Percentiles rank a stretch among this genome's conserved stretches.
Conservation (phyloP, 495 filamentous ascomycete genomes). For the Trichoderma erinaceum region DNA sequence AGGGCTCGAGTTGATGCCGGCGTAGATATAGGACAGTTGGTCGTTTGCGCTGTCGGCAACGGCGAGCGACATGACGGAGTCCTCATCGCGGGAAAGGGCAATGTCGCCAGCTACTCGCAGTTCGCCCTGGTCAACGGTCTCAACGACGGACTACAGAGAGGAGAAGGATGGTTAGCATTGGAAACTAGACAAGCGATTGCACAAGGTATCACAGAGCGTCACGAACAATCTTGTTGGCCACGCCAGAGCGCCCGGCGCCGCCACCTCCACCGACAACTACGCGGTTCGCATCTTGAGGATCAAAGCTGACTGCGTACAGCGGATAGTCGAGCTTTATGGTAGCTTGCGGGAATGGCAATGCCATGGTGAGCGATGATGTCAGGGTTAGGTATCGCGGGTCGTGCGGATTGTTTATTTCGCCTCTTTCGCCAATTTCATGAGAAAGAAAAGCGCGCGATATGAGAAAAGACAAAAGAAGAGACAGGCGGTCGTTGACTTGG, state of each 20-base stretch:
- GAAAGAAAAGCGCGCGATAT: background rate
- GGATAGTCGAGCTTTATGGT: constrained; percentile 76
- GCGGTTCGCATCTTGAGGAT: constrained; percentile 65
- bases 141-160: constrained; percentile 55
- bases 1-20: constrained; percentile 81
- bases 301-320: constrained; percentile 85
- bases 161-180: constrained; percentile 21
- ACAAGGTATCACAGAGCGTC: constrained; percentile 6
- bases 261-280: constrained; percentile 89
- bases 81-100: constrained; percentile 79
- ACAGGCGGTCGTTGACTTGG: background rate
- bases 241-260: constrained; percentile 76
- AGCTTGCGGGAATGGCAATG: constrained; percentile 23
- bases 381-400: background rate
- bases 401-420: background rate
- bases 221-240: constrained; percentile 79
- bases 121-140: constrained; percentile 54
- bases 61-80: constrained; percentile 81
- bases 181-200: constrained; percentile 15
- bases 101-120: constrained; percentile 64
- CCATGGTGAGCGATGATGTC: constrained; percentile 12
- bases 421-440: background rate
- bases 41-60: constrained; percentile 49
- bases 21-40: constrained; percentile 56
- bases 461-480: background rate